Percentiles rank a stretch among this genome's conserved stretches.
These are phyloP conservation scores for Pezicula neosporulosa DNA, from an alignment of 2,329 filamentous ascomycete species.

Conservation along the genomic window DNA sequence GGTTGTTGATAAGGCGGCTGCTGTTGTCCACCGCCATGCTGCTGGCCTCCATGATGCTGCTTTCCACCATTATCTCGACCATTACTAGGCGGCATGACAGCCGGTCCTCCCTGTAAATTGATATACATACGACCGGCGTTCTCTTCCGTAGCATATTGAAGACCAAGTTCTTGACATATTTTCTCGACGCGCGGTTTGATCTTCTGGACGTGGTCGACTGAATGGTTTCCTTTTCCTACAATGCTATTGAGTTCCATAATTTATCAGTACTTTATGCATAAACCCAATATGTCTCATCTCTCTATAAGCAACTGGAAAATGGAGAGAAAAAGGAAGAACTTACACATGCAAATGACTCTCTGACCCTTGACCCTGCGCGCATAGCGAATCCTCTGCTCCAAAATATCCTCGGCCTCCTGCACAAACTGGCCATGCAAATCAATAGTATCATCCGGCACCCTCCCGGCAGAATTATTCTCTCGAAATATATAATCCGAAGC, in stretches of 20 bases:
- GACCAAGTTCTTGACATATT: slow-evolving; percentile 76
- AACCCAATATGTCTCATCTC: background rate
- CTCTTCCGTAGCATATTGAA: slow-evolving; percentile 81
- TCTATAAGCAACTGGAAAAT: no score
- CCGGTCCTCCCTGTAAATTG: slow-evolving; percentile 73
- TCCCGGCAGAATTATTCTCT: slow-evolving; percentile 80
- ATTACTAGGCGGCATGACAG: slow-evolving; percentile 42
- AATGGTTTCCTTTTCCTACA: slow-evolving; percentile 93
- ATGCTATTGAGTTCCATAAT: slow-evolving; percentile 47
- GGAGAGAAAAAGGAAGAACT: slow-evolving; percentile 19
- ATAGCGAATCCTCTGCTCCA: slow-evolving; percentile 80
- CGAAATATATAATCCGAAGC: slow-evolving; percentile 94
- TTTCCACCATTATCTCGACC: slow-evolving; percentile 39
- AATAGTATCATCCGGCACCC: slow-evolving; percentile 77
- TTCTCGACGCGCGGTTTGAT: slow-evolving; percentile 93
- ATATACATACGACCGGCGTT: slow-evolving; percentile 90
- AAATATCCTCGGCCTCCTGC: slow-evolving; percentile 88
- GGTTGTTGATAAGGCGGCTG: slow-evolving; percentile 36
- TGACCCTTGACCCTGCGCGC: slow-evolving; percentile 67
- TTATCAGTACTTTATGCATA: background rate
- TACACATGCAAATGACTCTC: slow-evolving; percentile 82
- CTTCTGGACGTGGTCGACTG: slow-evolving; percentile 77
- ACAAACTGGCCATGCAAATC: slow-evolving; percentile 94
- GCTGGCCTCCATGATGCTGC: slow-evolving; percentile 27
- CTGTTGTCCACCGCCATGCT: slow-evolving; percentile 31